Base-by-base conservation (phyloP, 2,329 filamentous ascomycete genomes). In the Tolypocladium tundrense region DNA sequence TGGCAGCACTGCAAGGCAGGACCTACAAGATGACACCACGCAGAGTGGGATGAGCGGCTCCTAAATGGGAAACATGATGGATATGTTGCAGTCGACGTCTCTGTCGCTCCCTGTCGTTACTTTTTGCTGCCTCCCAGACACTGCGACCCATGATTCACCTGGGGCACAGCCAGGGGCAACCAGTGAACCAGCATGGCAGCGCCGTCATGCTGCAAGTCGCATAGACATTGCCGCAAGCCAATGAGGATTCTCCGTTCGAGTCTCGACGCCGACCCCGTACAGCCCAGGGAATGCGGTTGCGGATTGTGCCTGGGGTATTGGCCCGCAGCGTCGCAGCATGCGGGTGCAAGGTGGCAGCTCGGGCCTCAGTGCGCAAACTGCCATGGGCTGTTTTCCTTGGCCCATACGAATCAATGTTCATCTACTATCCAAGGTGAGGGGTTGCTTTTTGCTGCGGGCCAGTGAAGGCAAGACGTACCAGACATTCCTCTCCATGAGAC, bases 91-190 rank as follows among this genome's bases (percentile, higher is more conserved):
- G 56, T 50, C 53, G 39, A 19, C 40, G 51, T 45, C 24, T 51
- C 45, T 39, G 52, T 39, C 55, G 33, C 43, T 57, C 55, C 14
- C 41, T 55, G 33, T 57, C 39, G 56, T 61, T 62, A 43, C 62
- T 62, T 64, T 62, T 62, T 61, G 57, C 35, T 37, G 33, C 53
- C 57, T 57, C 58, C 40, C 56, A 60, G 56, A 63, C 61, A 60
- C 27, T 39, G 31, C 51, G 48, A 27, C 56, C 43, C 51, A 41
- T 61, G 61, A 59, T 61, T 56, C 57, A 60, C 57, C 42, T 60
- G n/a, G 14, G 40, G 31, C 48, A 52, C n/a, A 14, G 51, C 55
- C 51, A 59, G 43, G 54, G 57, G 57, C 35, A n/a, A 31, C 42
- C 42, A 27, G 57, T 41, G 35, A 53, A 27, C 40, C 43, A 39